These are phyloP conservation scores for Yamadazyma tumulicola DNA, from an alignment of 805 yeast species.

Conservation along the genomic window DNA sequence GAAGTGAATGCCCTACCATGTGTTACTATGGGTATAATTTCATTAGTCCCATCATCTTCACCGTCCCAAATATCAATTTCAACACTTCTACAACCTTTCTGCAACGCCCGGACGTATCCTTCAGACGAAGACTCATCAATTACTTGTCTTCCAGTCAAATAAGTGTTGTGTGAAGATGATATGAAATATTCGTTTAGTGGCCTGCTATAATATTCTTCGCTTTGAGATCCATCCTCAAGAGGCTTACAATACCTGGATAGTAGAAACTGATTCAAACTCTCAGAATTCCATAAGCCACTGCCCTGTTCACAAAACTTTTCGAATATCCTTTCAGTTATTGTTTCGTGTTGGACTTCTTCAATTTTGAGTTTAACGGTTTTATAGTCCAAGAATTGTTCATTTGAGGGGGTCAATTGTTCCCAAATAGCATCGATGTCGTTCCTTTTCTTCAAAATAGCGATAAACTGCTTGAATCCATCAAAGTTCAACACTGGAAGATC, in stretches of 20 bases:
- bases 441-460: conserved; percentile 61
- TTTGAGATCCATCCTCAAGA: conserved; percentile 10
- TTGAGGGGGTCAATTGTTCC: conserved; percentile 20
- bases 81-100: conserved; percentile 90
- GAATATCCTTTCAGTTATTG: conserved; percentile 20
- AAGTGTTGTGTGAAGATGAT: conserved; percentile 94
- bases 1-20: conserved; percentile 87
- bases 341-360: conserved; percentile 18
- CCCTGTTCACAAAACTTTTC: conserved; percentile 20
- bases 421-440: conserved; percentile 58
- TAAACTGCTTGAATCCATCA: conserved; percentile 72
- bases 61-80: conserved; percentile 95
- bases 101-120: conserved; percentile 81
- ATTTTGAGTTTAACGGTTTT: conserved; percentile 46
- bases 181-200: conserved; percentile 87
- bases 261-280: conserved; percentile 35
- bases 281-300: conserved; percentile 20
- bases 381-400: conserved; percentile 34
- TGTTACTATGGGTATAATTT: conserved; percentile 67
- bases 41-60: conserved; percentile 45
- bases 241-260: conserved; percentile 24
- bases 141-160: conserved; percentile 80
- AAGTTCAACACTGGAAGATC: conserved; percentile 48
- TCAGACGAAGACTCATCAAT: conserved; percentile 87
- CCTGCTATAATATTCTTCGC: conserved; percentile 22